phyloP scores from a whole-genome alignment of 371 early-diverging fungal genomes.

The Rozella allomycis region DNA sequence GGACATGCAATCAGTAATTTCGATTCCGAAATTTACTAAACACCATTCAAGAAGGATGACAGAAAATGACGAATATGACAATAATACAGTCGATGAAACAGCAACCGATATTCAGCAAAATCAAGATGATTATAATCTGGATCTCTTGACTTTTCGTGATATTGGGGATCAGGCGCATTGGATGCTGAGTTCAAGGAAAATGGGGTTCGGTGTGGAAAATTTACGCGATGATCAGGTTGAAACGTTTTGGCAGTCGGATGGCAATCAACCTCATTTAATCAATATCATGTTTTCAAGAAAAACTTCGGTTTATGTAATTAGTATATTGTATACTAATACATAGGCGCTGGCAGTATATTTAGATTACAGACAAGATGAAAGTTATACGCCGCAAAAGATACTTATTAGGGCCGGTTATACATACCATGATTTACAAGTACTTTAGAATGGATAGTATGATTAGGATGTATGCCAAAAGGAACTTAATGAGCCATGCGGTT shows the following conservation, averaged over 20 bases:
- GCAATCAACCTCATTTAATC: conserved; percentile 35
- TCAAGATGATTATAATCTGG: no score
- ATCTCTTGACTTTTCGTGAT: no score
- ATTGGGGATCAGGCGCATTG: no score
- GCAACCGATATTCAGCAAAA: no score
- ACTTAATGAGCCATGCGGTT: conserved; percentile 45
- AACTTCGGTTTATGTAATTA: conserved; percentile 7
- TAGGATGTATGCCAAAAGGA: conserved; percentile 29
- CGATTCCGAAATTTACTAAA: no score
- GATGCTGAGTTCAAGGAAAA: no score
- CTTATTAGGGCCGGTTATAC: conserved; percentile 47
- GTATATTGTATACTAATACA: conserved; percentile 1
- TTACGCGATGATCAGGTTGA: conserved; percentile 41
- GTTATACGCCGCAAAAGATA: conserved; percentile 65
- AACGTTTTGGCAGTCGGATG: conserved; percentile 69
- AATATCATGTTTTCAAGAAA: conserved; percentile 30
- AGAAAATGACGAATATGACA: no score
- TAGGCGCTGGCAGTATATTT: conserved; percentile 47
- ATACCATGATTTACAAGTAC: conserved; percentile 29
- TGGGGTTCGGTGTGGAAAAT: conserved; percentile 32
- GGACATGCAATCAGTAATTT: no score
- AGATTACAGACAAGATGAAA: conserved; percentile 63
- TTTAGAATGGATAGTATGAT: neutral
- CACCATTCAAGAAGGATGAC: no score
- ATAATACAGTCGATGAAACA: no score